Base-by-base conservation (phyloP, 2,329 filamentous ascomycete genomes). In the Microascus cirrosus region DNA sequence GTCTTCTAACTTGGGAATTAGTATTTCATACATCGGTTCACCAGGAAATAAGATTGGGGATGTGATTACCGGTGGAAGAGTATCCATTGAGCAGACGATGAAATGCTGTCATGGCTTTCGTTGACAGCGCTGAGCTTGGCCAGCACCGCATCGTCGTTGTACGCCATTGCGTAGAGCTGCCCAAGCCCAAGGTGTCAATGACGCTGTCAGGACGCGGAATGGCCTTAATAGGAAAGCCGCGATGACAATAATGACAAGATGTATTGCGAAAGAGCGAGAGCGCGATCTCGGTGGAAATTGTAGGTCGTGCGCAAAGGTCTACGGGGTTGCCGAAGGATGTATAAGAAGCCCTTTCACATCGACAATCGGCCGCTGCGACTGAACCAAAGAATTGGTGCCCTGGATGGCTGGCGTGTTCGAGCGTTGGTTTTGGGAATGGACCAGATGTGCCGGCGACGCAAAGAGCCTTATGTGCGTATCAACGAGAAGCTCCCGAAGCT, bases 61-160 rank as follows among this genome's bases (percentile, higher is more conserved):
- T n/a, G 4, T 5, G 24, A 50, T 51, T 84, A 95, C 91, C 91
- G 87, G 74, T 99, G 93, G 71, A 99, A 99, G 87, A 99, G 95
- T 61, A 99, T 94, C 95, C 95, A 99, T 84, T 97, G 93, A 59
- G 94, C 91, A 61, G 95, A 92, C 39, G 90, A 93, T 61, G 95
- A 83, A 68, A 99, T 97, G 73, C 91, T 95, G 70, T 99, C 94
- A 71, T 99, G 93, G 12, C 91, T 95, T 74, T 99, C 95, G 73
- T 96, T 96, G 61, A 99, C 82, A 50, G 91, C 90, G 35, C 92
- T 95, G 57, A 99, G 86, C 77, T 96, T 96, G 57, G 93, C 90
- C 70, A 92, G 84, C 58, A 99, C 91, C 53, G 91, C 89, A 75
- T 99, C 94, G 73, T 97, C 92, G 63, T 88, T 94, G 75, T 96